Conservation (phyloP, 345 rosid genomes). For the Ceriops tagal region DNA sequence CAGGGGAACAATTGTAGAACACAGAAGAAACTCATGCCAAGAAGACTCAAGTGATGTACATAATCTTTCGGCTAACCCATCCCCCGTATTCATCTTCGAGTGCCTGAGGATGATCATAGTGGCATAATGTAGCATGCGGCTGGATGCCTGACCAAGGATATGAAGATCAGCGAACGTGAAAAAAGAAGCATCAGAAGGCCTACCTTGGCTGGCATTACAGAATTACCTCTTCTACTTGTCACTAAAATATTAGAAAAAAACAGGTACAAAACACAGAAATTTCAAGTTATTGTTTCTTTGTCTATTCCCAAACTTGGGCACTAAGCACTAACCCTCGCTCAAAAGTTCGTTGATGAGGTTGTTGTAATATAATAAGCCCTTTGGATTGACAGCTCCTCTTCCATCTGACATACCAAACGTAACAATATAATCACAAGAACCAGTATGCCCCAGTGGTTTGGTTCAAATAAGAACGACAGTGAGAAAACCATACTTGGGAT, state of each 20-base stretch:
- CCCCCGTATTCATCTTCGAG: slow-evolving; percentile 78
- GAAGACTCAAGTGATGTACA: slow-evolving; percentile 31
- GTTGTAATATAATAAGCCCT: slow-evolving; percentile 56
- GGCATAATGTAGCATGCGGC: slow-evolving; percentile 51
- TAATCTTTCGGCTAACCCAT: slow-evolving; percentile 50
- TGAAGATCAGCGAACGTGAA: neutral
- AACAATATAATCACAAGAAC: neutral
- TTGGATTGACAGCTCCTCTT: slow-evolving; percentile 52
- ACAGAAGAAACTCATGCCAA: neutral
- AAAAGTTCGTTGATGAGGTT: slow-evolving; percentile 48
- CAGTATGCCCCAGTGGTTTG: neutral
- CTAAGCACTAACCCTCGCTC: slow-evolving; percentile 37
- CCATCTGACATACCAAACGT: slow-evolving; percentile 40
- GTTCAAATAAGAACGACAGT: neutral
- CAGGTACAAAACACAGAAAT: neutral
- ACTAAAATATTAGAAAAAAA: neutral
- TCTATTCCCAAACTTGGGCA: neutral
- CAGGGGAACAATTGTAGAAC: neutral
- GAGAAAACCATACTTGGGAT: slow-evolving; percentile 46
- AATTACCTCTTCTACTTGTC: neutral
- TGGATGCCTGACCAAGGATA: slow-evolving; percentile 45
- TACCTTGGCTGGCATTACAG: neutral
- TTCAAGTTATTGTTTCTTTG: neutral
- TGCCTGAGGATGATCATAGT: slow-evolving; percentile 60
- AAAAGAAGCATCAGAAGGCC: neutral